A percentile compares a stretch with the other conserved stretches of the same genome.
Evolutionary conservation across 2,329 filamentous ascomycete genomes (phyloP).

Genomic region (Exophiala dermatitidis): DNA sequence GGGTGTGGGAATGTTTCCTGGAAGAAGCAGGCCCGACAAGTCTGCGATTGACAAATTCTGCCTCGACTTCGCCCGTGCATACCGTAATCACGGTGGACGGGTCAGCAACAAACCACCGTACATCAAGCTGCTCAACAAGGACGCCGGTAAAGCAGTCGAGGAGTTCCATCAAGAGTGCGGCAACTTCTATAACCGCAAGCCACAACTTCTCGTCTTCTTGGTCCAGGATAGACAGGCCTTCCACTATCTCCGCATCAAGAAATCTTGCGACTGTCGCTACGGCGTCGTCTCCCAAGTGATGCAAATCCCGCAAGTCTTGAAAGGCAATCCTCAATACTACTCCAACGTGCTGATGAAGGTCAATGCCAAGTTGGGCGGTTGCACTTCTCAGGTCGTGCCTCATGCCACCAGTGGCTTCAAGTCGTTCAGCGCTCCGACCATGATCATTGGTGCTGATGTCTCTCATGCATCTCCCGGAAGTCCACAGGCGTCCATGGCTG

Average conservation of each 20-base stretch:
- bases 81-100: constrained; percentile 54
- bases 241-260: constrained; percentile 80
- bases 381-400: constrained; percentile 53
- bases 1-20: constrained; percentile 64
- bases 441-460: constrained; percentile 87
- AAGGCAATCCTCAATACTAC: constrained; percentile 72
- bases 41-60: constrained; percentile 48
- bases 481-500: constrained; percentile 65
- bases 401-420: constrained; percentile 31
- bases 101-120: constrained; percentile 44
- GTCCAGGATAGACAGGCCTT: constrained; percentile 63
- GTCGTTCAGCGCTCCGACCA: constrained; percentile 48
- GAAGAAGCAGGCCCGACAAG: constrained; percentile 40
- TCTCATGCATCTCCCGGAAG: constrained; percentile 71
- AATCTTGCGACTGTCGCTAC: constrained; percentile 75
- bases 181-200: constrained; percentile 48
- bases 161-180: constrained; percentile 51
- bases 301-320: constrained; percentile 61
- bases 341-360: constrained; percentile 96
- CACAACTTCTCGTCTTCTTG: constrained; percentile 75
- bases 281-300: constrained; percentile 79
- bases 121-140: constrained; percentile 37
- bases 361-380: constrained; percentile 87
- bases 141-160: constrained; percentile 49
- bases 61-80: constrained; percentile 55